These are phyloP conservation scores for Cytidiella melzeri DNA, from an alignment of 768 basidiomycete genomes.

Conservation along the genomic window DNA sequence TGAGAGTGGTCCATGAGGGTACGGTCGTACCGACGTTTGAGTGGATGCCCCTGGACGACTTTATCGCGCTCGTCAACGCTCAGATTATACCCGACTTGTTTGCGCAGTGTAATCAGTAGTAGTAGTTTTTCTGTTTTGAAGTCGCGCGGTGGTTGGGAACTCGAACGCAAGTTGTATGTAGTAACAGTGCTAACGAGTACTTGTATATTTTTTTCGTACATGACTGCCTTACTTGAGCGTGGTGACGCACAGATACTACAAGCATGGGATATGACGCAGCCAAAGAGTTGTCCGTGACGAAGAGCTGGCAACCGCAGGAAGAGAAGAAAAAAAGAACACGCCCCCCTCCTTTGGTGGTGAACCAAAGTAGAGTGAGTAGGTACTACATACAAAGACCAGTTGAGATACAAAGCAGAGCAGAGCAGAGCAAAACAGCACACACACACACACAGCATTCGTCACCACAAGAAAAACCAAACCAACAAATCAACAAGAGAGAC, in stretches of 20 bases:
- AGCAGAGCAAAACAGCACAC: background rate
- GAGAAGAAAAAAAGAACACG: too few relatives aligned
- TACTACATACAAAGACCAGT: background rate
- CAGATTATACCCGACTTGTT: slow-evolving; percentile 32
- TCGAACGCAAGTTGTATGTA: too few relatives aligned
- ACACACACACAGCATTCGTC: background rate
- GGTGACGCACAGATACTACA: too few relatives aligned
- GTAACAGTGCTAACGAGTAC: too few relatives aligned
- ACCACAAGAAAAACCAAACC: background rate
- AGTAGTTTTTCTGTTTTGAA: too few relatives aligned
- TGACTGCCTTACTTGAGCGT: too few relatives aligned
- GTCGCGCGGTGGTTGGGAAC: too few relatives aligned
- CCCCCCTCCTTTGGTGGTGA: too few relatives aligned
- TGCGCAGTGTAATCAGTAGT: slow-evolving; percentile 15
- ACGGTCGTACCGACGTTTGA: slow-evolving; percentile 30
- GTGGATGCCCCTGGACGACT: slow-evolving; percentile 32
- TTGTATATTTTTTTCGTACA: too few relatives aligned
- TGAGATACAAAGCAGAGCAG: background rate
- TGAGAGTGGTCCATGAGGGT: slow-evolving; percentile 41
- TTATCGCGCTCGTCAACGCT: slow-evolving; percentile 27
- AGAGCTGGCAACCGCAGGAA: too few relatives aligned
- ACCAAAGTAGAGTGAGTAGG: background rate
- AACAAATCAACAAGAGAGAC: background rate
- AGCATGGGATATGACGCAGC: too few relatives aligned
- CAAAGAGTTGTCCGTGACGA: too few relatives aligned